Percentiles rank a stretch among this genome's conserved stretches.
Evolutionary conservation across 2,329 filamentous ascomycete genomes (phyloP).

Genomic region (Pseudogymnoascus sp.): DNA sequence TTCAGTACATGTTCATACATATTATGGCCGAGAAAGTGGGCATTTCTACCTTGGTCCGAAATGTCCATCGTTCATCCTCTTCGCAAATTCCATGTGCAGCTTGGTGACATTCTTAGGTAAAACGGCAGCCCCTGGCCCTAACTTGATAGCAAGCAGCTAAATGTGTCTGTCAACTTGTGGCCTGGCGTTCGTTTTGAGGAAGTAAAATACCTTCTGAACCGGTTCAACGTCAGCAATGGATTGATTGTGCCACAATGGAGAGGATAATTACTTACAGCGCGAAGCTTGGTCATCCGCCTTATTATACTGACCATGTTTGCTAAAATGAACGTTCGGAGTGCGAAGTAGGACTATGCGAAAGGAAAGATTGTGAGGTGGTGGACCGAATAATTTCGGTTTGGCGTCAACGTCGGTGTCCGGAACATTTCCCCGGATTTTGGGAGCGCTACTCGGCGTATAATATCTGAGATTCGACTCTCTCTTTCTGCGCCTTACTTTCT

Average conservation of each 20-base stretch:
- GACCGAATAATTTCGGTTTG: slow-evolving; percentile 4
- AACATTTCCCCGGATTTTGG: slow-evolving; percentile 5
- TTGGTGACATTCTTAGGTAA: slow-evolving; percentile 67
- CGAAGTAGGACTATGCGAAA: neutral
- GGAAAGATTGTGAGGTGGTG: neutral
- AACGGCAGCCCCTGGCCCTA: slow-evolving; percentile 74
- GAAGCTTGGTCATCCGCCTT: slow-evolving; percentile 66
- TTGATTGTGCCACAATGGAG: slow-evolving; percentile 11
- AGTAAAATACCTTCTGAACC: slow-evolving; percentile 24
- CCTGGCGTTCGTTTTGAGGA: neutral
- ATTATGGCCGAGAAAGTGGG: neutral
- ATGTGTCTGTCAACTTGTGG: slow-evolving; percentile 15
- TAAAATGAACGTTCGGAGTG: neutral
- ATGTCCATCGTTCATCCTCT: slow-evolving; percentile 55
- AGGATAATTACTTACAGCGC: slow-evolving; percentile 47
- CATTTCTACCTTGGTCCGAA: slow-evolving; percentile 58
- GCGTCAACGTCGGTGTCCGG: neutral
- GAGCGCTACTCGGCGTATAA: neutral
- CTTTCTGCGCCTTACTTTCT: neutral
- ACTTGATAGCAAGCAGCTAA: slow-evolving; percentile 65
- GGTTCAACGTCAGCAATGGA: slow-evolving; percentile 14
- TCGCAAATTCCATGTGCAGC: slow-evolving; percentile 67
- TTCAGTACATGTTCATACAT: neutral
- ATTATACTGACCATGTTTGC: slow-evolving; percentile 46
- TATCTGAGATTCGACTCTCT: neutral